phyloP scores from a whole-genome alignment of 139 green algal species.

The Chlamydomonas sp. region DNA sequence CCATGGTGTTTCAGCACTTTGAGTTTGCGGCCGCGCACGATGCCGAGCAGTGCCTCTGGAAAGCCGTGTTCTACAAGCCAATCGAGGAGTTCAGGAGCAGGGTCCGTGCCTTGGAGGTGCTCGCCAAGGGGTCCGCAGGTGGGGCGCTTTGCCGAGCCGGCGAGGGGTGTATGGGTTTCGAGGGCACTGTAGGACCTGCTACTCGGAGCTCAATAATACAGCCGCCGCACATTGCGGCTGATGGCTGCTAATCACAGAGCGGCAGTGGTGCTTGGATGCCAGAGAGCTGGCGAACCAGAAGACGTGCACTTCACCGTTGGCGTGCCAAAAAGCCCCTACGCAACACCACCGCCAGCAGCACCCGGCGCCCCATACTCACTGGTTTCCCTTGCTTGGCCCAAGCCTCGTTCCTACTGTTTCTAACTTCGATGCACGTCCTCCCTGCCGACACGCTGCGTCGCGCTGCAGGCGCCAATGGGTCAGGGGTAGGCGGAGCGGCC shows the following conservation, averaged over 20 bases:
- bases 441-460: too few relatives aligned
- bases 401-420: too few relatives aligned
- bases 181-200: background rate
- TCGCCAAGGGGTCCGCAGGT: background rate
- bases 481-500: background rate
- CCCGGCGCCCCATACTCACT: too few relatives aligned
- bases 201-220: background rate
- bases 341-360: too few relatives aligned
- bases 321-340: too few relatives aligned
- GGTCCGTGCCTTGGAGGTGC: conserved; percentile 34
- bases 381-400: too few relatives aligned
- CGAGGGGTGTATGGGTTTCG: background rate
- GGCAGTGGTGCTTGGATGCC: too few relatives aligned
- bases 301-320: too few relatives aligned
- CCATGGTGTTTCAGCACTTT: conserved; percentile 66
- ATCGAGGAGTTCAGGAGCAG: conserved; percentile 81
- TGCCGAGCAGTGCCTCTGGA: conserved; percentile 76
- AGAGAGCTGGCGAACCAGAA: too few relatives aligned
- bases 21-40: conserved; percentile 50
- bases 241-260: background rate
- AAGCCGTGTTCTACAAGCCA: conserved; percentile 73
- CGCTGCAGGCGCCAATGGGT: too few relatives aligned
- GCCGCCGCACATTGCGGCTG: background rate
- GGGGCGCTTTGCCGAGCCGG: background rate
- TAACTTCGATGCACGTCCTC: too few relatives aligned